Evolutionary conservation across 2,329 filamentous ascomycete species (phyloP).

Genomic region (Podosphaera fusca): DNA sequence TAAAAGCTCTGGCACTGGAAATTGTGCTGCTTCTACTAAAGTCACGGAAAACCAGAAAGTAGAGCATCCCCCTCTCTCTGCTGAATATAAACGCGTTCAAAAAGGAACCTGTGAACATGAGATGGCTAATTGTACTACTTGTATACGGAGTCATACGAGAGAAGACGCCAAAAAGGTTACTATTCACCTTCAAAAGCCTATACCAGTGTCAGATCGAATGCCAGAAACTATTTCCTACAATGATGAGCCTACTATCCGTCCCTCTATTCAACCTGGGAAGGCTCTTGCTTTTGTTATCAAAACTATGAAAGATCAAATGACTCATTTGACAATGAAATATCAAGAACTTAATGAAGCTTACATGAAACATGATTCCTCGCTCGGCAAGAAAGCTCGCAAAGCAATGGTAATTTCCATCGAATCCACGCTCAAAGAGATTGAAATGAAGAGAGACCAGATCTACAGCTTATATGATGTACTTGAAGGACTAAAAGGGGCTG

Average conservation of each 20-base stretch:
- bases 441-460: conserved; percentile 56
- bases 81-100: conserved; percentile 28
- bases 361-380: conserved; percentile 39
- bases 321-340: conserved; percentile 52
- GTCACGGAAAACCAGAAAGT: conserved; percentile 23
- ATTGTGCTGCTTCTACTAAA: conserved; percentile 27
- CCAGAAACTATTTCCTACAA: conserved; percentile 20
- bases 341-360: conserved; percentile 36
- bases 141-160: conserved; percentile 25
- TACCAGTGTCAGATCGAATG: conserved; percentile 20
- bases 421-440: conserved; percentile 35
- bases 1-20: neutral
- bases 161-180: conserved; percentile 15
- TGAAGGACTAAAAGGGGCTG: conserved; percentile 4
- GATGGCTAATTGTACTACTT: conserved; percentile 33
- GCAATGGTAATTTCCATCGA: conserved; percentile 37
- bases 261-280: conserved; percentile 16
- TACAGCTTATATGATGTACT: conserved; percentile 60
- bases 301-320: conserved; percentile 54
- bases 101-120: conserved; percentile 30
- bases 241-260: conserved; percentile 20
- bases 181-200: conserved; percentile 37
- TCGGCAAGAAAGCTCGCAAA: conserved; percentile 41
- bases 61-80: conserved; percentile 24
- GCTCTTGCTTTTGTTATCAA: conserved; percentile 41